Base-by-base conservation (phyloP, 2,329 filamentous ascomycete species). In the Penicillium griseofulvum region DNA sequence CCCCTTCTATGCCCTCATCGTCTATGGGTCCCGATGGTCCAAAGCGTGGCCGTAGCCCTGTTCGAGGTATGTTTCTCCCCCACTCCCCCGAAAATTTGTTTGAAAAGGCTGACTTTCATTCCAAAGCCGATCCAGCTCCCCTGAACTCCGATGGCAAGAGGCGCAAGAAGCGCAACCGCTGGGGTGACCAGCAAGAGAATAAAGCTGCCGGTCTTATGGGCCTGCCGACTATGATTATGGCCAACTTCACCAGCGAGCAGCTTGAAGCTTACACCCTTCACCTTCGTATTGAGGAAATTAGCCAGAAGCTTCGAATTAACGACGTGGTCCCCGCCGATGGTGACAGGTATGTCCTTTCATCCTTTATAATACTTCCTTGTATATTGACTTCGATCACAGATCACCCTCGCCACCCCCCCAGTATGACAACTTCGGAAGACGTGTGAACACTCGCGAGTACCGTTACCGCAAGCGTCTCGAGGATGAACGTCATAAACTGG, bases 121-220 rank as follows among this genome's bases (percentile, higher is more conserved):
- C 52, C 52, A 24, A 54, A 75, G 71, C 73, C 55, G 70, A 76
- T 71, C 80, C 82, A 64, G 76, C 19, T 45, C 43, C 43, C 6
- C 38, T 38, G 29, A 41, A 80, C 60, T 82, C 75, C 48, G 85
- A 45, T 45, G 43, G 88, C 60, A 90, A 89, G 73, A 89, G 89
- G 68, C 90, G 94, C 75, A 97, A 96, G 87, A 97, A 97, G 87
- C 89, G 93, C 74, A 99, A 99, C 75, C 87, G 94, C 72, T 99
- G 94, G 94, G 94, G 94, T 64, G 93, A 97, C 76, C 90, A 90
- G 58, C 88, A 91, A 52, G 94, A 99, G 78, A 99, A 99, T 80
- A 99, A 99, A 82, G 94, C 94, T 57, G 94, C 94, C 55, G 94
- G 94, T 63, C 83, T 99, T 59, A 97, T 99, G 92, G 94, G 94